Evolutionary conservation across 2,329 filamentous ascomycete genomes (phyloP), one percentile per base, ranked within the genome.

Genomic region (Dactylonectria macrodidyma): DNA sequence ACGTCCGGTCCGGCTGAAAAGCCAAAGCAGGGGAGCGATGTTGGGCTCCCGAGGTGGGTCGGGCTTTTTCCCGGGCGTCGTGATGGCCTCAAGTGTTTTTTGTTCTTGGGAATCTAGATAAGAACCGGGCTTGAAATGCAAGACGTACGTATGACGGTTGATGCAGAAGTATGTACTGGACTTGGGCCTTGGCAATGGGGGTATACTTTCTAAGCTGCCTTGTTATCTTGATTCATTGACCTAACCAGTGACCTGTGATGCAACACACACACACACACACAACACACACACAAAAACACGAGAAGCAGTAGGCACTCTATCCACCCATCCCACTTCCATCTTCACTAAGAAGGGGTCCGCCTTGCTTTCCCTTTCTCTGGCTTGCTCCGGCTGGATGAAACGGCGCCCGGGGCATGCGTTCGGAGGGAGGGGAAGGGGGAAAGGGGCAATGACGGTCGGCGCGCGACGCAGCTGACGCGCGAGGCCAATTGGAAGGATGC

Each of bases 401-500:
- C 51, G n/a, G 51, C 51, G 22, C 41, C 33, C 61, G 56, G 33
- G 62, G 54, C 51, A 54, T 36, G 51, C 34, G 51, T 54, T 54
- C 51, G 51, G 38, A 24, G 56, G 26, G 26, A 7, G 26, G 26
- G 26, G 26, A 7, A 7, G 26, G 4, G 26, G 26, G 26, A 7
- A 30, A 7, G 26, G 19, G 44, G 34, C 33, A 14, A 50, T 38
- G 47, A 38, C 38, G 33, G 26, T 38, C 48, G 34, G 34, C 34
- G 8, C 33, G 56, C 50, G 65, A 65, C 54, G 41, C 38, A 47
- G 47, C 14, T 55, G 51, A 34, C 33, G 38, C 9, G 22, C 59
- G 22, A 62, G 46, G 38, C 56, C 67, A 67, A 73, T 69, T 67
- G 65, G 65, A 72, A 69, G 59, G 60, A 71, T 69, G 65, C 60